phyloP scores from a whole-genome alignment of 768 basidiomycete species.

The Leccinum truebloodii region DNA sequence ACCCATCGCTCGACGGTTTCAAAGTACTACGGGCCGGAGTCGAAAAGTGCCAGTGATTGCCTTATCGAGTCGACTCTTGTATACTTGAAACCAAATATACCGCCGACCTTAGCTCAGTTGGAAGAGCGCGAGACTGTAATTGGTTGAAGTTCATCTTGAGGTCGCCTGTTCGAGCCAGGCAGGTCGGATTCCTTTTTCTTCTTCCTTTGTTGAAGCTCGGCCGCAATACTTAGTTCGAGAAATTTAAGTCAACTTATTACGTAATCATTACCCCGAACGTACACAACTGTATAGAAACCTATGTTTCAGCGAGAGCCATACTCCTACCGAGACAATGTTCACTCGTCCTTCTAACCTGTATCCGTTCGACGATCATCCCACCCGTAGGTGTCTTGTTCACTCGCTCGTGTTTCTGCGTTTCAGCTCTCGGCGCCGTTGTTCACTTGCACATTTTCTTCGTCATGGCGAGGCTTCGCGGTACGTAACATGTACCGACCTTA shows the following conservation, averaged over 20 bases:
- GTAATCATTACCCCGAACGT: too few species aligned
- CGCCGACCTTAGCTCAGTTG: conserved; percentile 42
- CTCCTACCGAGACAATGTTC: too few species aligned
- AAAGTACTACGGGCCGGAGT: not conserved
- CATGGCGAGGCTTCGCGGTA: not conserved
- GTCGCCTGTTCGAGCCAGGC: conserved; percentile 47
- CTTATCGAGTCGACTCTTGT: not conserved
- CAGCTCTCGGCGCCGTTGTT: too few species aligned
- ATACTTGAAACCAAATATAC: not conserved
- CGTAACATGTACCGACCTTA: conserved; percentile 21
- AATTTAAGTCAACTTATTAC: too few species aligned
- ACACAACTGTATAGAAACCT: too few species aligned
- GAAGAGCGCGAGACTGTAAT: conserved; percentile 52
- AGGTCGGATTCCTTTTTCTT: conserved; percentile 31
- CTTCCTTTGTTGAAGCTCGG: not conserved
- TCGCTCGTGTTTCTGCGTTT: too few species aligned
- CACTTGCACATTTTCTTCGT: too few species aligned
- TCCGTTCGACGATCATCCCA: too few species aligned
- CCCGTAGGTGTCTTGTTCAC: too few species aligned
- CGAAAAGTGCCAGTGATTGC: too few species aligned
- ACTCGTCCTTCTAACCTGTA: too few species aligned
- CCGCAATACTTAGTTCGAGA: too few species aligned
- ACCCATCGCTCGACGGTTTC: conserved; percentile 50
- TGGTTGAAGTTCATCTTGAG: conserved; percentile 39
- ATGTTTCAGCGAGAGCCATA: not conserved